Percentiles rank a stretch among this genome's conserved stretches.
Evolutionary conservation across 2,329 filamentous ascomycete genomes (phyloP).

Genomic region (Colletotrichum karsti): DNA sequence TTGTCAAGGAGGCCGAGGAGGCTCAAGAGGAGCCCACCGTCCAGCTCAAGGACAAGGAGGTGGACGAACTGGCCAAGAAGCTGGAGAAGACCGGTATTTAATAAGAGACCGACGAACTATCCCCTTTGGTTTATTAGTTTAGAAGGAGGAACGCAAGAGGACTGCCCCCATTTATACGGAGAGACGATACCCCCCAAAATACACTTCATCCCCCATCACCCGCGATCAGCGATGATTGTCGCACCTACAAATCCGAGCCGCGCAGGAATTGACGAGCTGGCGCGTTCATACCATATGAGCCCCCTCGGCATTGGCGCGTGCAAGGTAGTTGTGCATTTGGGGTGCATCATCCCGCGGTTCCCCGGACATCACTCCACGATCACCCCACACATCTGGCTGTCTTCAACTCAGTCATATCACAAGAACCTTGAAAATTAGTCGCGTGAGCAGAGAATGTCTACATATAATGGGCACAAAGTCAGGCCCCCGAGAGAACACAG

Average conservation of each 20-base stretch:
- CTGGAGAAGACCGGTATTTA: constrained; percentile 76
- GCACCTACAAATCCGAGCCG: neutral
- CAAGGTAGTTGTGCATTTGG: neutral
- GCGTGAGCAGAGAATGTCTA: neutral
- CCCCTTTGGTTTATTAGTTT: constrained; percentile 25
- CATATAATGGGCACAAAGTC: neutral
- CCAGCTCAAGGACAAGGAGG: constrained; percentile 76
- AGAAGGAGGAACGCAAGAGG: constrained; percentile 29
- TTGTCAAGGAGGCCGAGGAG: constrained; percentile 74
- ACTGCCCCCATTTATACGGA: constrained; percentile 20
- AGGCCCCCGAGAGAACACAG: neutral
- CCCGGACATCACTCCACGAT: constrained; percentile 14
- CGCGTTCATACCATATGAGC: neutral
- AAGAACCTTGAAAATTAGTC: neutral
- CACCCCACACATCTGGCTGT: constrained; percentile 15
- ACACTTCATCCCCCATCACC: constrained; percentile 19
- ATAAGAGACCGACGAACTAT: constrained; percentile 21
- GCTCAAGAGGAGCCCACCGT: constrained; percentile 79
- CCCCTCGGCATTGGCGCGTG: neutral
- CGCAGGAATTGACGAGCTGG: neutral
- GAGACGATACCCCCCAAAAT: constrained; percentile 31
- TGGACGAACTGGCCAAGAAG: constrained; percentile 81
- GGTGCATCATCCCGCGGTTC: neutral
- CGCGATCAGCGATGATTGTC: neutral
- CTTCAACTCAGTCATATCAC: neutral